Percentiles rank a stretch among this genome's conserved stretches.
Evolutionary conservation across 2,329 filamentous ascomycete genomes (phyloP).

Genomic region (Emmonsiellopsis sp.): DNA sequence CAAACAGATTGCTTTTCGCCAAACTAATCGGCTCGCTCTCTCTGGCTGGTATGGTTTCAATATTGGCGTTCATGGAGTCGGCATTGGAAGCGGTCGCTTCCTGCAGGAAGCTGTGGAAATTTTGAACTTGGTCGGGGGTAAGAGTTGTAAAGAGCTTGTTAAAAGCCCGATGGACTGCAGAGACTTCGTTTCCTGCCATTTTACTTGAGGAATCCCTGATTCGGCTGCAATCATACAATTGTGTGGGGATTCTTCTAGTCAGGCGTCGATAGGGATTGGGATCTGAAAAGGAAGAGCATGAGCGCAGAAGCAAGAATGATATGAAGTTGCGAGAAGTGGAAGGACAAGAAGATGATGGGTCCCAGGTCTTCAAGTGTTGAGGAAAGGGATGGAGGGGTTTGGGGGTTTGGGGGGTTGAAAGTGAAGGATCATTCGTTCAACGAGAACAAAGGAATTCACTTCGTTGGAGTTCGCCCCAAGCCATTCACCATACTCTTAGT

Average conservation of each 20-base stretch:
- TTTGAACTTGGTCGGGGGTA: conserved; percentile 16
- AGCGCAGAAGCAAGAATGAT: not conserved
- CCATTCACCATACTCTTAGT: not conserved
- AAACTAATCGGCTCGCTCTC: conserved; percentile 4
- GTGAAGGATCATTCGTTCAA: not conserved
- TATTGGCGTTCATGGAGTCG: conserved; percentile 1
- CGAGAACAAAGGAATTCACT: conserved; percentile 4
- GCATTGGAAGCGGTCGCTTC: conserved; percentile 6
- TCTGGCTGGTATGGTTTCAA: conserved; percentile 1
- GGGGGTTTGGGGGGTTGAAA: not conserved
- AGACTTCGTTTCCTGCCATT: conserved; percentile 12
- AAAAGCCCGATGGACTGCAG: conserved; percentile 19
- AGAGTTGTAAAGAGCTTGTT: conserved; percentile 19
- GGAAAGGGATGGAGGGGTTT: not conserved
- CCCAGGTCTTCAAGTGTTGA: not conserved
- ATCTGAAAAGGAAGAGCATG: not conserved
- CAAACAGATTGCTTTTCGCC: not conserved
- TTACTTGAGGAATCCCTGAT: not conserved
- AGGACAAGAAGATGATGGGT: not conserved
- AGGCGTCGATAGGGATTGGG: not conserved
- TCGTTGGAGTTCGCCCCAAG: not conserved
- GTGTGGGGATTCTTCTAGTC: not conserved
- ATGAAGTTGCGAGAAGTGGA: too few species aligned
- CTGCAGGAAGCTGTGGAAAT: conserved; percentile 14
- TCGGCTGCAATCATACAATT: not conserved